Conservation (phyloP, 2,329 filamentous ascomycete species). For the Diplocarpon rosae region DNA sequence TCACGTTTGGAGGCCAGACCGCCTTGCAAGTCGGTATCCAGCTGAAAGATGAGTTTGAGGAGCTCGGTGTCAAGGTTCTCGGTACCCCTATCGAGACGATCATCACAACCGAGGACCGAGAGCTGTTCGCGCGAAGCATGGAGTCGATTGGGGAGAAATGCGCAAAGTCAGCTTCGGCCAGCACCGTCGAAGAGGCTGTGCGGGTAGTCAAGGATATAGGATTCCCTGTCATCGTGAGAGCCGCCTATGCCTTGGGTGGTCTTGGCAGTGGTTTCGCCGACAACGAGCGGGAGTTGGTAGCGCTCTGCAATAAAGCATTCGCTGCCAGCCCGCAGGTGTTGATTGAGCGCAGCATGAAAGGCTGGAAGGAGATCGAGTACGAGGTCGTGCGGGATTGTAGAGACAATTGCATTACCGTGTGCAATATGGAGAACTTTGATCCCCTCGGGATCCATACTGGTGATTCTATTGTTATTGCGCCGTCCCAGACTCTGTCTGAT, state of each 20-base stretch:
- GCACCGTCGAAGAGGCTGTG: conserved; percentile 77
- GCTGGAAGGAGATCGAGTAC: conserved; percentile 99
- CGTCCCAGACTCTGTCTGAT: conserved; percentile 91
- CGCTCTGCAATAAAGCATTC: conserved; percentile 89
- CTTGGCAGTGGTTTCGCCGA: conserved; percentile 93
- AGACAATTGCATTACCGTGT: conserved; percentile 98
- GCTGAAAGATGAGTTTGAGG: conserved; percentile 93
- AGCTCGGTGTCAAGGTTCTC: conserved; percentile 82
- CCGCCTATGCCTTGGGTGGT: conserved; percentile 90
- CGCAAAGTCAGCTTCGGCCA: conserved; percentile 91
- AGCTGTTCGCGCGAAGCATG: conserved; percentile 96
- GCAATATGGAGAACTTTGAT: conserved; percentile 99
- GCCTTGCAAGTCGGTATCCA: conserved; percentile 94
- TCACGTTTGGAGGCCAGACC: conserved; percentile 95
- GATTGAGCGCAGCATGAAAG: conserved; percentile 98
- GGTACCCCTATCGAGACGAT: conserved; percentile 97
- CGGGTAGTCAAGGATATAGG: conserved; percentile 82
- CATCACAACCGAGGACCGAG: conserved; percentile 95
- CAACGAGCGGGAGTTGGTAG: conserved; percentile 68
- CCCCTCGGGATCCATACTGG: conserved; percentile 96
- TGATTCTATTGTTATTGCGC: conserved; percentile 95
- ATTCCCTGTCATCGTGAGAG: conserved; percentile 93
- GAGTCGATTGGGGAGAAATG: conserved; percentile 97
- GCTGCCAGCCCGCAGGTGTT: conserved; percentile 91
- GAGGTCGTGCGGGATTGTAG: conserved; percentile 92